Conservation (phyloP, 345 rosid genomes). For the Mallotus nudiflorus region DNA sequence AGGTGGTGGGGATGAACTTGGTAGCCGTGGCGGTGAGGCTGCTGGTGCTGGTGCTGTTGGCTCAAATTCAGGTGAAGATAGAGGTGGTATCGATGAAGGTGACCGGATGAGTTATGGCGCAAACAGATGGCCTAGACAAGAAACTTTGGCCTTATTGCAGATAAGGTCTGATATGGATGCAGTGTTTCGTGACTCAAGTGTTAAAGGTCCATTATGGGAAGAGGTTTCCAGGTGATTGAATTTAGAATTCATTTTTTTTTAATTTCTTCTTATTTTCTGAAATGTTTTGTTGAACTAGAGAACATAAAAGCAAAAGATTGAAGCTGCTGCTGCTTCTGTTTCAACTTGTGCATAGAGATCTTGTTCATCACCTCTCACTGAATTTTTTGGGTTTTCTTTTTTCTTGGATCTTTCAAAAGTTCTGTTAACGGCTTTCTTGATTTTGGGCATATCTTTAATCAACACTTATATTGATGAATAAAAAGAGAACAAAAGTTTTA, state of each 20-base stretch:
- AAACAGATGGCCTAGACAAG: conserved; percentile 85
- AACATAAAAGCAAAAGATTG: no score
- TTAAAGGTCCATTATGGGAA: conserved; percentile 88
- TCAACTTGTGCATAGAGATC: conserved; percentile 26
- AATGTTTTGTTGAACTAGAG: background rate
- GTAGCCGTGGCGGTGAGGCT: conserved; percentile 18
- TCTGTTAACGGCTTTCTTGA: background rate
- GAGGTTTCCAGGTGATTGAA: conserved; percentile 72
- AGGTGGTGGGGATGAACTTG: conserved; percentile 14
- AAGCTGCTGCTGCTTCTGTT: background rate
- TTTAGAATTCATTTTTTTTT: background rate
- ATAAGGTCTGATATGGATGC: conserved; percentile 87
- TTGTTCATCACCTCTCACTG: conserved; percentile 7
- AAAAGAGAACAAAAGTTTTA: no score
- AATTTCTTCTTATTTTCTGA: background rate
- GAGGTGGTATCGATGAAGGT: conserved; percentile 13
- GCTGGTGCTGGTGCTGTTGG: no score
- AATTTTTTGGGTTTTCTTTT: background rate
- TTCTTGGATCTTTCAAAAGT: conserved; percentile 15
- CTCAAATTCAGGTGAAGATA: conserved; percentile 49
- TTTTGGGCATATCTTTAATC: background rate
- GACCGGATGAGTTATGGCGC: conserved; percentile 21
- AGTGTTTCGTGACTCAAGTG: conserved; percentile 64
- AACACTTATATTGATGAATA: background rate
- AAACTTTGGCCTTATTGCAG: conserved; percentile 70